Evolutionary conservation across 208 protist genomes (phyloP), one percentile per base, ranked within the genome.

Genomic region (Leishmania turanica): DNA sequence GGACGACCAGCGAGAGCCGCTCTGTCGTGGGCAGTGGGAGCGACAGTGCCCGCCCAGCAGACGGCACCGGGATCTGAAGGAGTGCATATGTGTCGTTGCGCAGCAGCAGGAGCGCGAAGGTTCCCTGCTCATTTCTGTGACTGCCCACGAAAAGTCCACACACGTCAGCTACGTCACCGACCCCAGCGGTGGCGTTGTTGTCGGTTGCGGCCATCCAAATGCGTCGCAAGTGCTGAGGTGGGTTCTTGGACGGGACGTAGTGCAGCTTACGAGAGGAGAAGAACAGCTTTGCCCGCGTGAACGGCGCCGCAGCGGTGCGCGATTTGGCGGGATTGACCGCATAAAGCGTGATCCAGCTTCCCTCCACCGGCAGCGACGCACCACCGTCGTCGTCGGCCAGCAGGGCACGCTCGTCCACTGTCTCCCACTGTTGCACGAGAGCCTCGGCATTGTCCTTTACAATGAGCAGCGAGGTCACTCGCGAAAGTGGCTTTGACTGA

Each of bases 351-450:
- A 94, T 80, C 19, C 40, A 78, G 58, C 87, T 85, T 0, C 92
- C 91, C 78, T 95, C 91, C 31, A 72, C 53, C 7, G 92, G 93
- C 71, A 93, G 82, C 9, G 81, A 78, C n/a, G 79, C 66, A n/a
- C 84, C 82, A 5, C 84, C 65, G 4, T 76, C 75, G 24, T 84
- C 83, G 34, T 81, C 75, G 17, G 42, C 6, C 21, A 84, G 78
- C n/a, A 74, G 47, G 0, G 71, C 78, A 15, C 64, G 74, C 37
- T 88, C 82, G 42, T 82, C 84, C 62, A 84, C 82, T 54, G 78
- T 85, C 56, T 93, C 86, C 92, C 93, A 97, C 51, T 93, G 82
- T 78, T 97, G 93, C 58, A 97, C 84, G 2, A 97, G 77, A 2
- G 89, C 86, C 84, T 96, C 89, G 40, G 83, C 89, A 15, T 83